Base-by-base conservation (phyloP, 257 asterid species). In the Nicotiana paniculata region DNA sequence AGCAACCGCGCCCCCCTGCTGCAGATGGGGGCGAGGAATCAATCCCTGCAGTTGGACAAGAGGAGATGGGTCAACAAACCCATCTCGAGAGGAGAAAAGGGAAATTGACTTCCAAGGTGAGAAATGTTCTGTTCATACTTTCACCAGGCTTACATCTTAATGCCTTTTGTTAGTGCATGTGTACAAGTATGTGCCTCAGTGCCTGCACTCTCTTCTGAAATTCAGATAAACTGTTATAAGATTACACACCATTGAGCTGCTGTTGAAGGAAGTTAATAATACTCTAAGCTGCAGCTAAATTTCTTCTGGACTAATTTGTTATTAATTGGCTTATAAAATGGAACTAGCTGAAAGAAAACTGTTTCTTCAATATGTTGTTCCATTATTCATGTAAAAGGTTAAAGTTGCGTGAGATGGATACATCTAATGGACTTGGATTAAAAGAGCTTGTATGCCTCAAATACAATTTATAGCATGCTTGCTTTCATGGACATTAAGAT, bases 91-190 rank as follows among this genome's bases (percentile, higher is more conserved):
- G 85, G 80, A 82, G 77, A 77, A 85, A 17, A 61, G 87, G 80
- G 53, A 85, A 75, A 32, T n/a, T 82, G 26, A 43, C 79, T 68
- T 74, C 90, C 30, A 89, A 91, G 97, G 98, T 91, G 83, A 46
- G 77, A 69, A 37, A 63, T 65, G 39, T 35, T 64, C 46, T 17
- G 63, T 53, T 58, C 83, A 46, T 61, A 63, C 81, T 65, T 81
- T 9, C 79, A 74, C 26, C 32, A 51, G 63, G 62, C 79, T 24
- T 74, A 51, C 62, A 74, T 74, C 55, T 83, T 15, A 17, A 48
- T 51, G 77, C 75, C 66, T 32, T 48, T 66, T 58, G 46, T 48
- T 26, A 26, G 15, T 48, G 35, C 28, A 15, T 51, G 79, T 74
- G 26, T 74, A 26, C 37, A 72, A 72, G 59, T 75, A 26, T 51